Conservation (phyloP, 441 rosid species). For the Pelargonium citronellum region DNA sequence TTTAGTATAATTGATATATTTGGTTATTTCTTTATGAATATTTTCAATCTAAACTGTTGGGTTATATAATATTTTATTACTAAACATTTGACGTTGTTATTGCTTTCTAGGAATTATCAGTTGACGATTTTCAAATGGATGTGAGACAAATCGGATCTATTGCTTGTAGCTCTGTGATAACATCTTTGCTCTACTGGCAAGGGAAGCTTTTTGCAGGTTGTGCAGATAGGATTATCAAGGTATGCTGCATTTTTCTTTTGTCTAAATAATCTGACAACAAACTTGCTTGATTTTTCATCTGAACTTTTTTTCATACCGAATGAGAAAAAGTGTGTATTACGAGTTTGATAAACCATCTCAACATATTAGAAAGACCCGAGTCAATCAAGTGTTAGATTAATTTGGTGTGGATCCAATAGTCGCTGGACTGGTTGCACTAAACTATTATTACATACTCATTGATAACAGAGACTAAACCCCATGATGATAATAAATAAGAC, state of each 20-base stretch:
- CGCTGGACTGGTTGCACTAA: too few relatives aligned
- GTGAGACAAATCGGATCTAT: conserved; percentile 53
- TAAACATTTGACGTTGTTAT: neutral
- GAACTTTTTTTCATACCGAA: neutral
- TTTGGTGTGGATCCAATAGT: too few relatives aligned
- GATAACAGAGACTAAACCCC: too few relatives aligned
- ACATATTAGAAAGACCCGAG: too few relatives aligned
- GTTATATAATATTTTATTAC: too few relatives aligned
- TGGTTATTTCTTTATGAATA: neutral
- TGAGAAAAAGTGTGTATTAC: too few relatives aligned
- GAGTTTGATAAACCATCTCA: too few relatives aligned
- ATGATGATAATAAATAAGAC: too few relatives aligned
- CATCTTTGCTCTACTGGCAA: conserved; percentile 57
- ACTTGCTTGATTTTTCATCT: neutral
- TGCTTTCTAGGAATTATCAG: conserved; percentile 55
- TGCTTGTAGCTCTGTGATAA: conserved; percentile 52
- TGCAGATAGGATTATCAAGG: conserved; percentile 64
- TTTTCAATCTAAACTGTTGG: neutral
- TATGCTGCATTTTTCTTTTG: conserved; percentile 16
- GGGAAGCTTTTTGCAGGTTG: conserved; percentile 78
- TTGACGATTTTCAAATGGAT: conserved; percentile 57
- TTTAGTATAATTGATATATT: neutral
- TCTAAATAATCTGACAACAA: neutral
- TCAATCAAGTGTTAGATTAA: too few relatives aligned
- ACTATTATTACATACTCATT: too few relatives aligned